Conservation (phyloP, 805 yeast genomes). For the Alloascoidea africana region DNA sequence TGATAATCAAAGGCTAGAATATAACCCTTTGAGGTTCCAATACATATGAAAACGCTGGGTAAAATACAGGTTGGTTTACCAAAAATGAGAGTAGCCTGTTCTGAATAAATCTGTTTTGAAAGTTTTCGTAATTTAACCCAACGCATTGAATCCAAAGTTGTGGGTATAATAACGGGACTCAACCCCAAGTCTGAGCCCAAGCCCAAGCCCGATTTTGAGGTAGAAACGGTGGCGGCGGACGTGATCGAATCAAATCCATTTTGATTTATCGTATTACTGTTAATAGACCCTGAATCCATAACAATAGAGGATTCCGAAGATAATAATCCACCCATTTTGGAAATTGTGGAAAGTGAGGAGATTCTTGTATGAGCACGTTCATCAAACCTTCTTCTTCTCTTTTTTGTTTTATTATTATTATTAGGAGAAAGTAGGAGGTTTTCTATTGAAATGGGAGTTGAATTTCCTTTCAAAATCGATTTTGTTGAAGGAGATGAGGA, state of each 20-base stretch:
- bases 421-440: too few species aligned
- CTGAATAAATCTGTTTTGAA: slow-evolving; percentile 21
- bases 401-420: too few species aligned
- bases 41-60: slow-evolving; percentile 30
- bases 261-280: neutral
- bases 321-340: too few species aligned
- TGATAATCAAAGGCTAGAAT: slow-evolving; percentile 53
- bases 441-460: too few species aligned
- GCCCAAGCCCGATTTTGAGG: neutral
- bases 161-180: neutral
- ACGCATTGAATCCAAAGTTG: slow-evolving; percentile 12
- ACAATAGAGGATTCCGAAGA: too few species aligned
- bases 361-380: neutral
- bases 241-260: neutral
- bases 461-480: too few species aligned
- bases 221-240: neutral
- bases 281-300: too few species aligned
- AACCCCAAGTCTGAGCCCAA: neutral
- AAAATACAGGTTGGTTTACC: slow-evolving; percentile 37
- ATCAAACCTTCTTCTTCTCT: neutral
- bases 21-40: slow-evolving; percentile 61
- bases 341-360: neutral
- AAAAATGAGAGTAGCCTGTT: slow-evolving; percentile 18
- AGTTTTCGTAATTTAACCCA: slow-evolving; percentile 27
- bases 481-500: too few species aligned